Evolutionary conservation across 495 filamentous ascomycete species (phyloP).

Genomic region (Pseudoneurospora amorphoporcata): DNA sequence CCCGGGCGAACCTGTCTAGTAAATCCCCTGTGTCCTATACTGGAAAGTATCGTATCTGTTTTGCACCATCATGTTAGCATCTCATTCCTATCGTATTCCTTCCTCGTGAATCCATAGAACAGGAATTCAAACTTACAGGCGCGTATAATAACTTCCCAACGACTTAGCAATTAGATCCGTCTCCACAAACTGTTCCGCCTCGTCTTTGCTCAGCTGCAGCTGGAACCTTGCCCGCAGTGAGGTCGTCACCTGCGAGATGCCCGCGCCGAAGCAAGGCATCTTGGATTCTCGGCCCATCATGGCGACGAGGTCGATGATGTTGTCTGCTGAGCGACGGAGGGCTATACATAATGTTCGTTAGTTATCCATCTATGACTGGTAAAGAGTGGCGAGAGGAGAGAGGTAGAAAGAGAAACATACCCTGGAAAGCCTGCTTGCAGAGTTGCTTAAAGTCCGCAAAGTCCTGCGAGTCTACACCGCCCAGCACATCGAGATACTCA

Average conservation of each 20-base stretch:
- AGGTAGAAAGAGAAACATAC: conserved; percentile 21
- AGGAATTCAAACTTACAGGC: conserved; percentile 41
- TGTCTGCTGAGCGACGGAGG: conserved; percentile 57
- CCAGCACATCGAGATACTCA: conserved; percentile 68
- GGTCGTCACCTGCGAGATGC: conserved; percentile 49
- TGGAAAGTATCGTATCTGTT: conserved; percentile 68
- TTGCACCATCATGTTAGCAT: conserved; percentile 3
- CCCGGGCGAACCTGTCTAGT: conserved; percentile 26
- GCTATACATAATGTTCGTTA: conserved; percentile 28
- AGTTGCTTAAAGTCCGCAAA: conserved; percentile 58
- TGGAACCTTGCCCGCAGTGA: conserved; percentile 57
- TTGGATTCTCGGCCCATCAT: conserved; percentile 67
- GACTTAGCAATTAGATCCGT: conserved; percentile 60
- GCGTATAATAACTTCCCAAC: conserved; percentile 65
- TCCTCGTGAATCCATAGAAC: too few relatives aligned
- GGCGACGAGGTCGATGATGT: conserved; percentile 59
- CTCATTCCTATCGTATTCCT: not conserved
- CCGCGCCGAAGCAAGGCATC: conserved; percentile 67
- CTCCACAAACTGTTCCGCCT: conserved; percentile 64
- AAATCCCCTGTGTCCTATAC: conserved; percentile 71
- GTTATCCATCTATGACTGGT: not conserved
- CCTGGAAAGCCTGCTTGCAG: conserved; percentile 68
- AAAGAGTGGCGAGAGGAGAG: not conserved
- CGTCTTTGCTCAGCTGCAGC: conserved; percentile 61
- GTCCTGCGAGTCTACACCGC: conserved; percentile 49